Conservation (phyloP, 139 green algal genomes). For the Picochlorum costavermella region DNA sequence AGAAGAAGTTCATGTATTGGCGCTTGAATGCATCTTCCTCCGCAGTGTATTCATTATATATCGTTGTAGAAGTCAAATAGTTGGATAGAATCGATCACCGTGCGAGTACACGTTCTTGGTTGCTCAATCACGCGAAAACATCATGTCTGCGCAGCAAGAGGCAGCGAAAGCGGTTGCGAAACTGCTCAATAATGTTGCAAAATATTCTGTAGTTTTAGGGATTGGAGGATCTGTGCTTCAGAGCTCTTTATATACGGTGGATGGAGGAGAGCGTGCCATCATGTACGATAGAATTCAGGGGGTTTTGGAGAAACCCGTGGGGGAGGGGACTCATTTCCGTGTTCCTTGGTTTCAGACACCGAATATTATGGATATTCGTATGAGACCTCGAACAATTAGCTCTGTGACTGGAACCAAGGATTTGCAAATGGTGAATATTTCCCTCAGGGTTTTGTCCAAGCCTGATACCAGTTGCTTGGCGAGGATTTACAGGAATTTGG, state of each 20-base stretch:
- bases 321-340: conserved; percentile 90
- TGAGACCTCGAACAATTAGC: conserved; percentile 80
- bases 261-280: conserved; percentile 92
- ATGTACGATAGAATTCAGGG: conserved; percentile 94
- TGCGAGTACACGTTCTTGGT: too few relatives aligned
- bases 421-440: conserved; percentile 99
- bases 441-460: conserved; percentile 88
- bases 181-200: conserved; percentile 65
- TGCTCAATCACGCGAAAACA: not conserved
- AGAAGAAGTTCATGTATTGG: too few relatives aligned
- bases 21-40: too few relatives aligned
- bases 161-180: conserved; percentile 38
- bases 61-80: too few relatives aligned
- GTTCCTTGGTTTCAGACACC: conserved; percentile 81
- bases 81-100: too few relatives aligned
- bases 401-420: conserved; percentile 98
- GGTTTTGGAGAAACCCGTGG: conserved; percentile 63
- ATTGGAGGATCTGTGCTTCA: conserved; percentile 61
- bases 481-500: conserved; percentile 85
- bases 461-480: conserved; percentile 71
- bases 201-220: conserved; percentile 68
- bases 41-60: too few relatives aligned
- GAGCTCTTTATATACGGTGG: conserved; percentile 88
- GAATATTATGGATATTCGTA: conserved; percentile 94
- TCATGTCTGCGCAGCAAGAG: conserved; percentile 28